Evolutionary conservation across 2,329 filamentous ascomycete species (phyloP), one percentile per base, ranked within the genome.

Genomic region (Fusarium sp.): DNA sequence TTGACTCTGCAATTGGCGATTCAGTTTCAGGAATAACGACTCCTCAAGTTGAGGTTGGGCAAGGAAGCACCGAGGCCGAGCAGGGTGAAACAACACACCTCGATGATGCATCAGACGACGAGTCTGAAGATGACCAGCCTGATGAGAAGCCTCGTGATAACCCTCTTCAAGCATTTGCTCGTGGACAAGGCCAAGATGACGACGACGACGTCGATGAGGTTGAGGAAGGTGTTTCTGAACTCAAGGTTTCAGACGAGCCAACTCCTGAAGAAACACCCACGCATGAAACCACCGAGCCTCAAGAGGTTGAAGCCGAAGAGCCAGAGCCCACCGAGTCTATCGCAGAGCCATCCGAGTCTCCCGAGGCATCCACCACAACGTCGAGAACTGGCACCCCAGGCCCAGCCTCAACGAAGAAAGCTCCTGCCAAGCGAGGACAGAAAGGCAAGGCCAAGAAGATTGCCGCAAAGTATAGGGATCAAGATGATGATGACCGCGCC

Each of bases 401-500:
- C 37, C 68, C 80, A 7, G 54, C 67, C 39, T 69, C 80, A 6
- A 67, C 45, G 35, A 88, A 86, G 82, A 90, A 87, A 79, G 76
- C 61, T 1, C 73, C 78, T 0, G 78, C 82, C 35, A 93, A 91
- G 80, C 92, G 95, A 67, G 95, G 95, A 34, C 95, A 97, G 82
- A 91, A 90, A 67, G 89, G 89, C 69, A 98, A 97, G 81, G 92
- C 92, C 50, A 98, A 97, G 86, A 97, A 97, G 82, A 92, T 94
- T 2, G 94, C 94, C 5, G 87, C 90, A 68, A 98, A 98, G 82
- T 99, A 99, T 84, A 96, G 93, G 54, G 87, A 97, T 77, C 97
- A 98, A 86, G 96, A 98, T 77, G 95, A 98, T 65, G 96, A 98
- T 83, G 97, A 99, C 79, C 94, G 95, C 14, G 90, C 89, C 8